Percentiles rank a stretch among this genome's conserved stretches.
Conservation (phyloP, 139 green algal species). For the Dunaliella primolecta region DNA sequence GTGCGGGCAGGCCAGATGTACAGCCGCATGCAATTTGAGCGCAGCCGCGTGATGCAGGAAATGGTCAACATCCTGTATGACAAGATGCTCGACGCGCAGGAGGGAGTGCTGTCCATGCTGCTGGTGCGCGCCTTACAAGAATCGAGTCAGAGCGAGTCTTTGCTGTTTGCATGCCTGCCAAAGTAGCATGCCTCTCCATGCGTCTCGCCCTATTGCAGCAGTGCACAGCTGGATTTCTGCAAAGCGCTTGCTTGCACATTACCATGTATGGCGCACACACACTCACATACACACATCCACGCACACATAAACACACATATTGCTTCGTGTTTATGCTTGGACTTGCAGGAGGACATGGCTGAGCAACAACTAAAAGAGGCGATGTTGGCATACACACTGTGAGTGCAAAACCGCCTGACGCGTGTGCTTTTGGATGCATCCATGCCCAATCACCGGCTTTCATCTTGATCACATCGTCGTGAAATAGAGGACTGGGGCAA, state of each 20-base stretch:
- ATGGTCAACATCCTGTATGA: conserved; percentile 54
- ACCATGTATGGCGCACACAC: too few species aligned
- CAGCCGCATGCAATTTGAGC: conserved; percentile 26
- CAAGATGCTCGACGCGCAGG: conserved; percentile 54
- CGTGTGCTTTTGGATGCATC: conserved; percentile 34
- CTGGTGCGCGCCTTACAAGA: conserved; percentile 18
- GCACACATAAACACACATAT: too few species aligned
- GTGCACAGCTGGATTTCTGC: too few species aligned
- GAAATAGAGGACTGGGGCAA: background rate
- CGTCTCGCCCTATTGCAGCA: too few species aligned
- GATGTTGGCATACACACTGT: conserved; percentile 52
- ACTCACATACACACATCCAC: too few species aligned
- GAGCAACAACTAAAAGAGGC: conserved; percentile 62
- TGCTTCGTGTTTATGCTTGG: too few species aligned
- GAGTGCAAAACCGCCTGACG: too few species aligned
- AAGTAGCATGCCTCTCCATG: too few species aligned
- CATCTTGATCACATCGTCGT: background rate
- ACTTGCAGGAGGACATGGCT: conserved; percentile 58
- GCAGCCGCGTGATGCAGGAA: conserved; percentile 25
- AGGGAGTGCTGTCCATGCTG: conserved; percentile 48
- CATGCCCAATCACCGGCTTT: background rate
- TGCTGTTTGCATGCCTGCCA: too few species aligned
- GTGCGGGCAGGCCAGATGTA: conserved; percentile 25
- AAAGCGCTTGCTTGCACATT: too few species aligned
- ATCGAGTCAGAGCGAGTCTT: too few species aligned